Evolutionary conservation across 352 stramenopile genomes (phyloP).

Genomic region (Pythium guiyangense): DNA sequence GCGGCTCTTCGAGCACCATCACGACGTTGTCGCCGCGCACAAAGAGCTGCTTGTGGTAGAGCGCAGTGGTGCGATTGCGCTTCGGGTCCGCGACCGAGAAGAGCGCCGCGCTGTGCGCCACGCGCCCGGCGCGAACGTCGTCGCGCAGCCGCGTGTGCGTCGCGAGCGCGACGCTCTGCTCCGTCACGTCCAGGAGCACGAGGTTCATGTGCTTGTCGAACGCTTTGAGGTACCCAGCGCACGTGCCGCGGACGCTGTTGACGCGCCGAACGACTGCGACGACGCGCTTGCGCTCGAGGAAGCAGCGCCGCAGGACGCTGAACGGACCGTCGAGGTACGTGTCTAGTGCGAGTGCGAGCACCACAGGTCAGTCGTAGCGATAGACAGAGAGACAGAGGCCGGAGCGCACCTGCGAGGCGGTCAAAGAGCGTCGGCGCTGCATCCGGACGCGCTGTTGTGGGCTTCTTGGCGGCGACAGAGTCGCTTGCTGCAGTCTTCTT

Average conservation of each 20-base stretch:
- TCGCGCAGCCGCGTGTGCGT: slow-evolving; percentile 27
- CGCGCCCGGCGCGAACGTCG: slow-evolving; percentile 28
- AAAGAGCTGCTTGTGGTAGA: slow-evolving; percentile 82
- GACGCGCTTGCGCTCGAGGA: slow-evolving; percentile 73
- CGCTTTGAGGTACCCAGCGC: slow-evolving; percentile 88
- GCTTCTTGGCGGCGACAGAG: slow-evolving; percentile 8
- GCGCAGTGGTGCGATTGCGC: slow-evolving; percentile 39
- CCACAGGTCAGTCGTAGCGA: too few species aligned
- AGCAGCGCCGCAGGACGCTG: slow-evolving; percentile 73
- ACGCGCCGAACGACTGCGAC: slow-evolving; percentile 87
- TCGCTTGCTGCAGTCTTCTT: slow-evolving; percentile 24
- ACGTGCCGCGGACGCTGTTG: slow-evolving; percentile 90
- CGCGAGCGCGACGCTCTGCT: slow-evolving; percentile 47
- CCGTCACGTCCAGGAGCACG: slow-evolving; percentile 87
- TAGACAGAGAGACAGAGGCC: too few species aligned
- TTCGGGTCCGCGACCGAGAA: slow-evolving; percentile 42
- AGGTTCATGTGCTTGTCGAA: slow-evolving; percentile 97
- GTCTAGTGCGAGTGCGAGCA: too few species aligned
- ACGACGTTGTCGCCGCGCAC: slow-evolving; percentile 93
- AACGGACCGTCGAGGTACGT: slow-evolving; percentile 85
- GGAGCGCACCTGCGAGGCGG: slow-evolving; percentile 56
- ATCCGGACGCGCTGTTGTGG: slow-evolving; percentile 7
- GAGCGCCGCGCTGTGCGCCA: slow-evolving; percentile 17
- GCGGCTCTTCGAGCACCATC: slow-evolving; percentile 8
- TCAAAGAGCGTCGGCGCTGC: slow-evolving; percentile 40